Percentiles rank a stretch among this genome's conserved stretches.
Evolutionary conservation across 75 land plant species (phyloP).

Genomic region (Picea glauca): DNA sequence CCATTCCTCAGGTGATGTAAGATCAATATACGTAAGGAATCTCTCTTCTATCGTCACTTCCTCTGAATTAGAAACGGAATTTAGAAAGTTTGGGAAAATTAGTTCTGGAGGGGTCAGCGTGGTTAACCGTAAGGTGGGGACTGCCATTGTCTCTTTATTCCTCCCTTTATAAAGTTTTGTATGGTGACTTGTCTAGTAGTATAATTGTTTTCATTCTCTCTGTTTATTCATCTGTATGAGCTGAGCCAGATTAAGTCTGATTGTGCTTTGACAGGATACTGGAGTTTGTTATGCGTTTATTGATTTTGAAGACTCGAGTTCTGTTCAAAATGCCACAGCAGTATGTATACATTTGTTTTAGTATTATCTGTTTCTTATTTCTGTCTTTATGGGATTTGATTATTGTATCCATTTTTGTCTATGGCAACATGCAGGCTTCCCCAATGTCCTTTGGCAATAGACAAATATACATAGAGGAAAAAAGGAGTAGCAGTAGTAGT

Average conservation of each 20-base stretch:
- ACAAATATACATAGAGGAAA: slow-evolving; percentile 67
- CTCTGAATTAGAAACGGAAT: slow-evolving; percentile 60
- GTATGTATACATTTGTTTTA: slow-evolving; percentile 23
- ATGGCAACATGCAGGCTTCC: slow-evolving; percentile 43
- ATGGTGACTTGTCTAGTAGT: neutral
- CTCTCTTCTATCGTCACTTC: slow-evolving; percentile 48
- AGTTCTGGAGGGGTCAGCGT: slow-evolving; percentile 68
- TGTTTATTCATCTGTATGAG: neutral
- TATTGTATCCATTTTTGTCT: neutral
- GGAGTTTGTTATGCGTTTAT: slow-evolving; percentile 89
- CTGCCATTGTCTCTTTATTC: neutral
- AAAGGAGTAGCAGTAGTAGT: slow-evolving; percentile 46
- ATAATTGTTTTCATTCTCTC: neutral
- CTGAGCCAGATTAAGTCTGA: neutral
- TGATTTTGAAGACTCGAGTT: slow-evolving; percentile 76
- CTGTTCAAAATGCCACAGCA: slow-evolving; percentile 83
- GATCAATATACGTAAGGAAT: slow-evolving; percentile 81
- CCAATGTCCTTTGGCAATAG: slow-evolving; percentile 54
- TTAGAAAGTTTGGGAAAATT: slow-evolving; percentile 75
- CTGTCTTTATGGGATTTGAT: neutral
- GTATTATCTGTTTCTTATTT: too few relatives aligned
- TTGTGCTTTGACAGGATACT: slow-evolving; percentile 40
- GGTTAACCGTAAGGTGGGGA: slow-evolving; percentile 61
- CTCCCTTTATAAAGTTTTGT: neutral
- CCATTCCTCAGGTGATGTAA: slow-evolving; percentile 45